Evolutionary conservation across 345 rosid genomes (phyloP).

Genomic region (Alliaria petiolata): DNA sequence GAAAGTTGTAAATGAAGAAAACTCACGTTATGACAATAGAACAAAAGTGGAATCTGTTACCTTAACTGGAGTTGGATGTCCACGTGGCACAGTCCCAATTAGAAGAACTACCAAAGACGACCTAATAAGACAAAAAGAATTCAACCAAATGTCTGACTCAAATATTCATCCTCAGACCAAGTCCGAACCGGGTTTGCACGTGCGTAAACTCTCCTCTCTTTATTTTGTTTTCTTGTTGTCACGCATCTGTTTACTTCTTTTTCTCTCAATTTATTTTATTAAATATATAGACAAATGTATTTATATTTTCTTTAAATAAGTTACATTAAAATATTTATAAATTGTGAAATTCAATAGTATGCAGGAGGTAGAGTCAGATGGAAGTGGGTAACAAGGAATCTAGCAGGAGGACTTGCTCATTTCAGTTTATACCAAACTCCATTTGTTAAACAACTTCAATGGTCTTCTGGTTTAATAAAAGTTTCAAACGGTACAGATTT

Average conservation of each 20-base stretch:
- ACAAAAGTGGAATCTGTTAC: not conserved
- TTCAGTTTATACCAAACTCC: conserved; percentile 14
- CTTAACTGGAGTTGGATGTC: conserved; percentile 28
- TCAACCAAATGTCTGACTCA: not conserved
- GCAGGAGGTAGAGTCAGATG: conserved; percentile 5
- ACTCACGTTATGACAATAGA: not conserved
- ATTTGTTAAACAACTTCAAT: conserved; percentile 5
- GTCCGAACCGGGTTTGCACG: conserved; percentile 22
- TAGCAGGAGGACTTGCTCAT: conserved; percentile 7
- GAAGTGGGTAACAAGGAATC: not conserved
- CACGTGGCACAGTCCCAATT: conserved; percentile 39
- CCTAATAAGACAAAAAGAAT: conserved; percentile 17
- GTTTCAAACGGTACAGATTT: conserved; percentile 22
- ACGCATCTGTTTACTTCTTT: not conserved
- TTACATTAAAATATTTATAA: not conserved
- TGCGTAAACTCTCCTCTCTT: not conserved
- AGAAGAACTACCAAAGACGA: conserved; percentile 32
- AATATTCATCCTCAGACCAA: not conserved
- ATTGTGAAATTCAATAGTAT: not conserved
- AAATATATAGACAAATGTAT: not conserved
- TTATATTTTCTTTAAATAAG: not conserved
- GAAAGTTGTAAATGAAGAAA: not conserved
- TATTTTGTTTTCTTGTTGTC: too few species aligned
- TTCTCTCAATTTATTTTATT: not conserved
- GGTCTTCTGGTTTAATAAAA: conserved; percentile 14